These are phyloP conservation scores for Monilinia aucupariae DNA, from an alignment of 2,329 filamentous ascomycete species.

Conservation along the genomic window DNA sequence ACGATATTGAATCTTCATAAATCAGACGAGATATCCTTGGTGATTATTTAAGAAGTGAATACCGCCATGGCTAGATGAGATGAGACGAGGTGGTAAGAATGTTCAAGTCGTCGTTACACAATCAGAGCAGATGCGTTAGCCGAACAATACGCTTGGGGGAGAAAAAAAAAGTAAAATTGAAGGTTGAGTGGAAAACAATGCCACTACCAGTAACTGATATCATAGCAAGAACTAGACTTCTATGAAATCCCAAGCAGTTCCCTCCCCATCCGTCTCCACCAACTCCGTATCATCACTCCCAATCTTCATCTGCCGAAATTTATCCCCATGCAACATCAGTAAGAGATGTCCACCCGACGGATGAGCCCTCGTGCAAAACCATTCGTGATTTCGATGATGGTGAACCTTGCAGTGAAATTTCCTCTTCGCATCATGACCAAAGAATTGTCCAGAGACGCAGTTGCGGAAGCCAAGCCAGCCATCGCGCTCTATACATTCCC, in stretches of 20 bases:
- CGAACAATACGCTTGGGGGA: background rate
- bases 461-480: constrained; percentile 15
- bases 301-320: constrained; percentile 8
- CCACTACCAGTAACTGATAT: background rate
- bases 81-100: too few species aligned
- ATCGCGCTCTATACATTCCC: constrained; percentile 7
- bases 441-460: constrained; percentile 5
- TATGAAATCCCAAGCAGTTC: constrained; percentile 10
- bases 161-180: background rate
- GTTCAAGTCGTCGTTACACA: too few species aligned
- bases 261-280: constrained; percentile 11
- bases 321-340: constrained; percentile 7
- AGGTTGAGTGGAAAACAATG: too few species aligned
- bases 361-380: constrained; percentile 6
- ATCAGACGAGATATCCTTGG: background rate
- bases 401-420: background rate
- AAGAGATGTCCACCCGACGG: constrained; percentile 6
- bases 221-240: background rate
- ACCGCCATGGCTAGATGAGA: too few species aligned
- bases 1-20: background rate
- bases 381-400: background rate
- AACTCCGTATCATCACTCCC: background rate
- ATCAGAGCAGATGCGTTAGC: background rate
- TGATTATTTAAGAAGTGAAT: too few species aligned
- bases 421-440: background rate